Evolutionary conservation across 352 stramenopile species (phyloP), one percentile per base, ranked within the genome.

Genomic region (Elongisporangium undulatum): DNA sequence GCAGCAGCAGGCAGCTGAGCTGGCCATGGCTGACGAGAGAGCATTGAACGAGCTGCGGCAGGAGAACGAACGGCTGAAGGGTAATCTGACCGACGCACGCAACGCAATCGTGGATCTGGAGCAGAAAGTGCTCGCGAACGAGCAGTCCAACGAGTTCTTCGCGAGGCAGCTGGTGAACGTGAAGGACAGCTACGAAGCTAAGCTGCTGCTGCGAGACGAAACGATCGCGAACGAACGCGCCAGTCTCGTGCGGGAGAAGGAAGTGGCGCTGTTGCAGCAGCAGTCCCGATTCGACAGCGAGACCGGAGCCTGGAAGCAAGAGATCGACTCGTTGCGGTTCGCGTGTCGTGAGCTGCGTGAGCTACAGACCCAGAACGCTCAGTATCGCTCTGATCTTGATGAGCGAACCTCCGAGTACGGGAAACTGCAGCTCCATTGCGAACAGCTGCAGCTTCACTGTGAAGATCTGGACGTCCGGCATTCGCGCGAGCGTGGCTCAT

Each of bases 111-210:
- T 62, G 20, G 70, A 75, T 21, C 45, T 86, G 17, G 69, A 76
- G 56, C 66, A 78, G 23, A 76, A 79, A 24, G 10, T 82, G 0
- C 49, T 55, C 5, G 67, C 69, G 9, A 66, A 67, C 5, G 67
- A 86, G 38, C 69, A 77, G 41, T 72, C 72, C 1, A 81, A 69
- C 50, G 67, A 75, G 6, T 58, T 76, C 12, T 66, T 83, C 51
- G 65, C 67, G 5, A 63, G 66, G 0, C 74, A 86, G 54, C 58
- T 86, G 13, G 54, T 62, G 7, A 75, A 72, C 22, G 62, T 80
- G 9, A 75, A 86, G 52, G 76, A 80, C 15, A 74, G 64, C 26
- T 82, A 80, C 38, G 62, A 81, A 51, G 61, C 59, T 0, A 86
- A 86, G 22, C 55, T 82, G 12, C 55, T 72, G 23, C 59, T 59